Percentiles rank a stretch among this genome's conserved stretches.
Evolutionary conservation across 805 yeast genomes (phyloP).

Genomic region (Ogataea allantospora): DNA sequence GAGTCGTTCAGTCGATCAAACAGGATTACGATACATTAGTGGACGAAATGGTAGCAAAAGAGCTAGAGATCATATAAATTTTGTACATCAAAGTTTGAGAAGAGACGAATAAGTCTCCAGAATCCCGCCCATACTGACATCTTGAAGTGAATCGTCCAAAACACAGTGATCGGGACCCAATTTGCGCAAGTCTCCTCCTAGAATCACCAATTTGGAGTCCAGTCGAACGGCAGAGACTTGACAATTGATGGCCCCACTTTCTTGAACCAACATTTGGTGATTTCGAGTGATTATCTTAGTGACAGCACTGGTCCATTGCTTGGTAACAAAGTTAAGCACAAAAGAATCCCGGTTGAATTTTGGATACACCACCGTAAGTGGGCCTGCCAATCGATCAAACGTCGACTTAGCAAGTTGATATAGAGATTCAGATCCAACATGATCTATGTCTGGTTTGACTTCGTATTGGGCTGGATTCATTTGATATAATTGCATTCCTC

Average conservation of each 20-base stretch:
- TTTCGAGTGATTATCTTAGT: slow-evolving; percentile 6
- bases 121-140: slow-evolving; percentile 6
- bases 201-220: slow-evolving; percentile 23
- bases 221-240: slow-evolving; percentile 16
- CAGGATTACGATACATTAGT: slow-evolving; percentile 12
- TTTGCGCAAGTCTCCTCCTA: slow-evolving; percentile 24
- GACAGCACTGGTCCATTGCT: slow-evolving; percentile 22
- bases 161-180: slow-evolving; percentile 6
- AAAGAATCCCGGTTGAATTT: slow-evolving; percentile 5
- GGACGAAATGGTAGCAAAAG: slow-evolving; percentile 13
- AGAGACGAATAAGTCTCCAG: slow-evolving; percentile 21
- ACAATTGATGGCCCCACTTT: slow-evolving; percentile 1
- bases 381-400: slow-evolving; percentile 1
- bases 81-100: slow-evolving; percentile 14
- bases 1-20: slow-evolving; percentile 4
- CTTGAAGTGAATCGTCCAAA: not conserved
- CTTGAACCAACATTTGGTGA: not conserved
- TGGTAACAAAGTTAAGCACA: slow-evolving; percentile 22
- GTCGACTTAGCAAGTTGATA: not conserved
- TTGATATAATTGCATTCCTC: slow-evolving; percentile 25
- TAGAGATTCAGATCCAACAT: not conserved
- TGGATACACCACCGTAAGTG: not conserved
- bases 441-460: not conserved
- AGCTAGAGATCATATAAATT: not conserved
- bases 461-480: slow-evolving; percentile 1